Percentiles rank a stretch among this genome's conserved stretches.
These are phyloP conservation scores for Dryadomyces sulphureus DNA, from an alignment of 2,329 filamentous ascomycete species.

Conservation along the genomic window DNA sequence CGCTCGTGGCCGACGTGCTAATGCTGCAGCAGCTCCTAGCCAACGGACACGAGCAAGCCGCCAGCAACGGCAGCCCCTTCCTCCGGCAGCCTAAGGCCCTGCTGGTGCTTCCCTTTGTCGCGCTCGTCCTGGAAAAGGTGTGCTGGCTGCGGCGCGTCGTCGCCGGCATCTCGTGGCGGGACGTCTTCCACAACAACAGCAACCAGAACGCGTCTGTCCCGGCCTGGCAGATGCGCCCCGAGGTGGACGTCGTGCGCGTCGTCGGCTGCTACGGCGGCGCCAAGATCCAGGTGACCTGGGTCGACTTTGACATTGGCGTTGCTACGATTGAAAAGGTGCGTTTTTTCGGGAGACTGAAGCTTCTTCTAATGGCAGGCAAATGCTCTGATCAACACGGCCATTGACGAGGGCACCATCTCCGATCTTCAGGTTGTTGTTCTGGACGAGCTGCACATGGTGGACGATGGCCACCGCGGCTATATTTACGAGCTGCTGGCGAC, in stretches of 20 bases:
- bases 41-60: conserved; percentile 21
- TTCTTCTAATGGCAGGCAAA: conserved; percentile 43
- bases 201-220: not conserved
- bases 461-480: conserved; percentile 62
- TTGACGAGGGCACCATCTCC: conserved; percentile 54
- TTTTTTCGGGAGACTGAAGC: not conserved
- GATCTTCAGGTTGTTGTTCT: conserved; percentile 53
- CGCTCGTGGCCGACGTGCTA: conserved; percentile 56
- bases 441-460: conserved; percentile 72
- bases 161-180: conserved; percentile 35
- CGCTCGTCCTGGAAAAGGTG: conserved; percentile 66
- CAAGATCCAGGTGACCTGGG: conserved; percentile 51
- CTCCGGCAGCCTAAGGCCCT: conserved; percentile 43
- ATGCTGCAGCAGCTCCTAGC: conserved; percentile 60
- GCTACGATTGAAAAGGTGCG: conserved; percentile 65
- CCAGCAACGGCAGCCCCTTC: conserved; percentile 11
- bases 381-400: conserved; percentile 55
- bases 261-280: conserved; percentile 64
- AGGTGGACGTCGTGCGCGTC: conserved; percentile 46
- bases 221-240: conserved; percentile 36
- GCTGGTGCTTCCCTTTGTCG: conserved; percentile 62
- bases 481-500: conserved; percentile 60
- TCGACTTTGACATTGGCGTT: conserved; percentile 62
- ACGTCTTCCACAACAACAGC: conserved; percentile 13
- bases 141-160: conserved; percentile 57